Base-by-base conservation (phyloP, 2,329 filamentous ascomycete genomes). In the Coniochaeta ligniaria region DNA sequence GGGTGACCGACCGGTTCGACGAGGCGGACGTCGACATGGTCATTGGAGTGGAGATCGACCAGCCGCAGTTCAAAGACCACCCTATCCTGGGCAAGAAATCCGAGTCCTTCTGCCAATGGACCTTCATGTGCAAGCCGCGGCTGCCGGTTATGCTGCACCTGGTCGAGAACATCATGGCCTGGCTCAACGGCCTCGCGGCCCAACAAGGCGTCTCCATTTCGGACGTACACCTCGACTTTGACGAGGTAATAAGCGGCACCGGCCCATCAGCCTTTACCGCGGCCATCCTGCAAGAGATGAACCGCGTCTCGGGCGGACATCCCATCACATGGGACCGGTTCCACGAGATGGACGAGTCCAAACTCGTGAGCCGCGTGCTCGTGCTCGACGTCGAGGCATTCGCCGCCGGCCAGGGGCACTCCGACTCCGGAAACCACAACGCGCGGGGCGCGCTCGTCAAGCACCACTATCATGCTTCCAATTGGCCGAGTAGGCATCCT, bases 401-500 rank as follows among this genome's bases (percentile, higher is more conserved):
- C 33, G 63, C 61, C 9, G 62, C 64, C 60, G 65, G 63, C 17
- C 64, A 66, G 55, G 36, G n/a, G 38, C 64, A 66, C 58, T 65
- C 63, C 2, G 47, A 62, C 68, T 89, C 86, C 6, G 64, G 64
- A 35, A 63, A 62, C 3, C 24, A 59, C 11, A 62, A 66, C 43
- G 62, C 65, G 60, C 1, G 45, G 43, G 16, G 60, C 52, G 64
- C 64, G 12, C 31, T 65, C 41, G 62, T 65, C 12, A 62, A 60
- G 58, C 65, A 66, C 26, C 26, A 59, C 14, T 66, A 90, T 67
- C 88, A 91, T 70, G 88, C 88, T 0, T 90, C 87, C 1, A 83
- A 84, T 61, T 91, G 88, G 88, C 88, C 87, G 1, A 82, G 80
- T 59, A 77, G 78, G 3, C 88, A 91, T 68, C 86, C 84, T 1